phyloP scores from a whole-genome alignment of 2,329 filamentous ascomycete species.

The Oidium heveae region DNA sequence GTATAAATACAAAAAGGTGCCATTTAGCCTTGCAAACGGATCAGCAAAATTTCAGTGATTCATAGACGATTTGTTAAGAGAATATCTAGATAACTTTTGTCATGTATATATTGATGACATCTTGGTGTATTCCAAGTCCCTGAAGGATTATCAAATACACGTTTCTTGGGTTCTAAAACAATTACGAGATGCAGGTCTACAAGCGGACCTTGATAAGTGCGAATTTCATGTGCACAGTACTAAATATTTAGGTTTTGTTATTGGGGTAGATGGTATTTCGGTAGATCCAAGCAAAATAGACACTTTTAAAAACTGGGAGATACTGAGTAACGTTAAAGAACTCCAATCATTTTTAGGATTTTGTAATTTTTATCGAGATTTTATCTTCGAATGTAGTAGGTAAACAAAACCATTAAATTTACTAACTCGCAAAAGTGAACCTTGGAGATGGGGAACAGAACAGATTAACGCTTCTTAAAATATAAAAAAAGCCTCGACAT shows the following conservation, averaged over 20 bases:
- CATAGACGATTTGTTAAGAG: too few relatives aligned
- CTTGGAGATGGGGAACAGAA: not conserved
- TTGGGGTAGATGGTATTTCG: not conserved
- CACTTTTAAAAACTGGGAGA: not conserved
- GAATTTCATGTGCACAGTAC: not conserved
- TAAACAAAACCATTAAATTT: not conserved
- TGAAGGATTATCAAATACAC: too few relatives aligned
- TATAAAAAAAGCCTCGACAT: not conserved
- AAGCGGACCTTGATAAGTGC: not conserved
- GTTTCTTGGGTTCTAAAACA: not conserved
- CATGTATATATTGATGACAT: too few relatives aligned
- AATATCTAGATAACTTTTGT: too few relatives aligned
- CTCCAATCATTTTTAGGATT: too few relatives aligned
- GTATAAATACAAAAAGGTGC: not conserved
- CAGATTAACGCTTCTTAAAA: not conserved
- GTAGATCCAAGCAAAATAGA: not conserved
- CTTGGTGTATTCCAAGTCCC: too few relatives aligned
- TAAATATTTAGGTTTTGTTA: not conserved
- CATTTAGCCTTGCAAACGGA: not conserved
- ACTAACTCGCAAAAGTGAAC: not conserved
- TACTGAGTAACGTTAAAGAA: not conserved
- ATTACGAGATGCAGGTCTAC: not conserved
- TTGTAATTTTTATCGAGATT: too few relatives aligned
- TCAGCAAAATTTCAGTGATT: not conserved
- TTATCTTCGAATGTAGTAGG: too few relatives aligned